A percentile compares a stretch with the other conserved stretches of the same genome.
phyloP scores from a whole-genome alignment of 495 filamentous ascomycete genomes.

The Aspergillus diversus region DNA sequence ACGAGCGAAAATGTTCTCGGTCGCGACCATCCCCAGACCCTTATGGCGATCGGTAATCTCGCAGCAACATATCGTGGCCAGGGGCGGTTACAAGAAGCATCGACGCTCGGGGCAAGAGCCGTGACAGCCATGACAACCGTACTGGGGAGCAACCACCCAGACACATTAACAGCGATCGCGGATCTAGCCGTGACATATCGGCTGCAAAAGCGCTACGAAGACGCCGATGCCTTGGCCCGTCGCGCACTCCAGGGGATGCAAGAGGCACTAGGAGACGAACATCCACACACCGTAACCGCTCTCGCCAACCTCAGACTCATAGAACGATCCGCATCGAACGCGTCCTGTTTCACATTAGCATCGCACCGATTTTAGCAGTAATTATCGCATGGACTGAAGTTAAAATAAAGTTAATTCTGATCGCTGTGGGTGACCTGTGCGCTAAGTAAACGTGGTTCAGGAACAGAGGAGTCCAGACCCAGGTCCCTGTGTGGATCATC shows the following conservation, averaged over 20 bases:
- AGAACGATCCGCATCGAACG: too few species aligned
- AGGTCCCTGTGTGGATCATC: not conserved
- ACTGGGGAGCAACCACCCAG: slow-evolving; percentile 40
- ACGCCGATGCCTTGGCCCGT: not conserved
- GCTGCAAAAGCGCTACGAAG: not conserved
- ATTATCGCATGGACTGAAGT: not conserved
- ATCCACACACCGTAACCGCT: not conserved
- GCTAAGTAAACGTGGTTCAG: not conserved
- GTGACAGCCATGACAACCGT: slow-evolving; percentile 29
- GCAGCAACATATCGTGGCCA: slow-evolving; percentile 32
- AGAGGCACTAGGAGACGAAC: not conserved
- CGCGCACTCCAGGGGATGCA: not conserved
- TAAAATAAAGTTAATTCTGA: not conserved
- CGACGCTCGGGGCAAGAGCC: slow-evolving; percentile 33
- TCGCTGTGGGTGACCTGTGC: not conserved
- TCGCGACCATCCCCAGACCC: slow-evolving; percentile 25
- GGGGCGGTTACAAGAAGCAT: slow-evolving; percentile 43
- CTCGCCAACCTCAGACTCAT: not conserved
- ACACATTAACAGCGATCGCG: slow-evolving; percentile 41
- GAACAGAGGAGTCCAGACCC: not conserved
- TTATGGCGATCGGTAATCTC: slow-evolving; percentile 33
- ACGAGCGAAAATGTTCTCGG: slow-evolving; percentile 17
- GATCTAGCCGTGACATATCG: slow-evolving; percentile 32
- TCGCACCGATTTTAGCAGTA: not conserved
- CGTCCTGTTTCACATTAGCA: too few species aligned